These are phyloP conservation scores for Saccharomycopsis microspora DNA, from an alignment of 805 yeast species.

Conservation along the genomic window DNA sequence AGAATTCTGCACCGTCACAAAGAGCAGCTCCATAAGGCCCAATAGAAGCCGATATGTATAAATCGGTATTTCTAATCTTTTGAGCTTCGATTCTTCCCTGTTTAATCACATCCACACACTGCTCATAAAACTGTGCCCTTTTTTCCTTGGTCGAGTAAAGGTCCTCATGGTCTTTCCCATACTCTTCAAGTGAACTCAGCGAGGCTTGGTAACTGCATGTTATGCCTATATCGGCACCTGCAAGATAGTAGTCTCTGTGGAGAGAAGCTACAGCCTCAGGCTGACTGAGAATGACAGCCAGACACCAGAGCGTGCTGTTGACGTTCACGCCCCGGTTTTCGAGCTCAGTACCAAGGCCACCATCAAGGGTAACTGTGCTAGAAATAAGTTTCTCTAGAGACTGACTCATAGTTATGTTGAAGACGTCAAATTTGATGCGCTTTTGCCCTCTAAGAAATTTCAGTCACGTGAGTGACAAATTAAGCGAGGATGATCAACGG, in stretches of 20 bases:
- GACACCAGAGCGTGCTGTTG: slow-evolving; percentile 50
- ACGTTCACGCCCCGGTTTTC: slow-evolving; percentile 37
- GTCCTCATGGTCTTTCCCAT: neutral
- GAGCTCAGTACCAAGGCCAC: slow-evolving; percentile 56
- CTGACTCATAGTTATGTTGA: too few relatives aligned
- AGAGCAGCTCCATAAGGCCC: slow-evolving; percentile 73
- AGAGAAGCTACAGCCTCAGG: slow-evolving; percentile 34
- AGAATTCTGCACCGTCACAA: slow-evolving; percentile 61
- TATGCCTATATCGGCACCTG: slow-evolving; percentile 44
- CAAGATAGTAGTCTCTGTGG: slow-evolving; percentile 37
- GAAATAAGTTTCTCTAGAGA: too few relatives aligned
- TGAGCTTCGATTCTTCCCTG: slow-evolving; percentile 12
- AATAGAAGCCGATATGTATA: slow-evolving; percentile 29
- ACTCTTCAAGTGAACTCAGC: slow-evolving; percentile 17
- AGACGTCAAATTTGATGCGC: too few relatives aligned
- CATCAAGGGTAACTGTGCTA: slow-evolving; percentile 29
- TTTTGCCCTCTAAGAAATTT: too few relatives aligned
- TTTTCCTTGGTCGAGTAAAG: neutral
- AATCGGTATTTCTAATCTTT: neutral
- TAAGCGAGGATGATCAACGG: too few relatives aligned
- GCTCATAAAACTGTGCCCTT: neutral
- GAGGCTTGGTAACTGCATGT: slow-evolving; percentile 56
- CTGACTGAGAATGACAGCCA: slow-evolving; percentile 34
- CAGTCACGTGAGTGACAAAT: too few relatives aligned
- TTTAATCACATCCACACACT: neutral